Base-by-base conservation (phyloP, 164 flowering plant genomes). In the Cinnamomum micranthum region DNA sequence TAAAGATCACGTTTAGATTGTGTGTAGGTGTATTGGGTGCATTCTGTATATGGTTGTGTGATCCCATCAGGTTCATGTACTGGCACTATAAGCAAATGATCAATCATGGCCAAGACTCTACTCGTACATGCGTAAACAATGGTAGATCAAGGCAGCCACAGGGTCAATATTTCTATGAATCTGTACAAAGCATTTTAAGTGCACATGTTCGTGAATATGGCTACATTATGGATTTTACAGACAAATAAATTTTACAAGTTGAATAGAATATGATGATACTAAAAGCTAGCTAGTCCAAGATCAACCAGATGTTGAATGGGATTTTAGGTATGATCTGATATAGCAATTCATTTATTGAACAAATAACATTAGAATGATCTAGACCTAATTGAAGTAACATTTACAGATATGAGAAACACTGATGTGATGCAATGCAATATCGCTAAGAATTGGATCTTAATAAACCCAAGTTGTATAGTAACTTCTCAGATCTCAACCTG, bases 381-480 rank as follows among this genome's bases (percentile, higher is more conserved):
- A 13, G 14, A 12, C 17, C 27, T 41, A 17, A 14, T 70, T 35
- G 33, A 52, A 35, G 55, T 55, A 24, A 58, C 55, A 78, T 80
- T 55, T 74, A 80, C 81, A 77, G 50, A 28, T 25, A 68, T 17
- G 2, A 41, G 66, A 47, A 70, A 20, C 24, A 50, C 62, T 27
- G 9, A 50, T 22, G 24, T 70, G 41, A 6, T 17, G 31, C 17
- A 65, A 41, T 60, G 64, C 63, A 35, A 35, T 70, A 31, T 33
- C 23, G 60, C 22, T 76, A 88, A 58, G 94, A 86, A 67, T 69
- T 90, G 62, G 97, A 91, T 78, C 80, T 90, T 19, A 87, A 88
- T 71, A 92, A 76, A 3, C 98, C 98, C 85, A 93, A 75, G 82
- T 84, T 89, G 78, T 83, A 91, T 22, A 94, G 92, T 55, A 93